Evolutionary conservation across 768 basidiomycete species (phyloP), one percentile per base, ranked within the genome.

Genomic region (Asterophora lycoperdoides): DNA sequence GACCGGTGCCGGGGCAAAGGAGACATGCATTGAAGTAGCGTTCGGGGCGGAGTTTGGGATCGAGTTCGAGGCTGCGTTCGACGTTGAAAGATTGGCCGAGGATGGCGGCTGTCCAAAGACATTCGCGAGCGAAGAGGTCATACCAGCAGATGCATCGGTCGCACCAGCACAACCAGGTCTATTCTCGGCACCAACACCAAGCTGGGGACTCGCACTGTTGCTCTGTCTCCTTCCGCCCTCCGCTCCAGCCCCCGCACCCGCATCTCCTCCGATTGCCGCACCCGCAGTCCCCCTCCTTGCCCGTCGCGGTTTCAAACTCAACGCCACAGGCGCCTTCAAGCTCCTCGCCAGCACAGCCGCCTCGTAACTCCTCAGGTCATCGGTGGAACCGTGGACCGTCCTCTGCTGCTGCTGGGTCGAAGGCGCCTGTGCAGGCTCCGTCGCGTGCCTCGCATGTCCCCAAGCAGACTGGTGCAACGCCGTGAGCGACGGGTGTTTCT

Each of bases 291-390:
- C 13, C 35, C 35, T 14, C 14, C 35, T 11, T 14, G 15, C 23
- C 28, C 40, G 63, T 60, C 70, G 71, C 40, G 78, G 75, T 10
- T 74, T 72, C 20, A 86, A 64, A 54, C 77, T 83, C 34, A 88
- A 62, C 49, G 70, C 76, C 2, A 32, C 39, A 18, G 51, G 45
- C 13, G 41, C 44, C 9, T 11, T n/a, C 33, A 11, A n/a, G 33
- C 28, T 28, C 6, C 42, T 8, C 17, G 42, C 87, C 86, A 45
- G 87, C 13, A 89, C 81, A 4, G 88, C 88, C 35, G 84, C 84
- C 60, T 88, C 84, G 49, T 90, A 90, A 48, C 78, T 78, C 50
- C 76, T 69, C 52, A 90, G 54, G 56, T 89, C 87, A 11, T 90
- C 87, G 36, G 70, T 59, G 33, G 70, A 5, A 10, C 32, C 74